These are phyloP conservation scores for Verticillium nonalfalfae DNA, from an alignment of 2,329 filamentous ascomycete species.

Conservation along the genomic window DNA sequence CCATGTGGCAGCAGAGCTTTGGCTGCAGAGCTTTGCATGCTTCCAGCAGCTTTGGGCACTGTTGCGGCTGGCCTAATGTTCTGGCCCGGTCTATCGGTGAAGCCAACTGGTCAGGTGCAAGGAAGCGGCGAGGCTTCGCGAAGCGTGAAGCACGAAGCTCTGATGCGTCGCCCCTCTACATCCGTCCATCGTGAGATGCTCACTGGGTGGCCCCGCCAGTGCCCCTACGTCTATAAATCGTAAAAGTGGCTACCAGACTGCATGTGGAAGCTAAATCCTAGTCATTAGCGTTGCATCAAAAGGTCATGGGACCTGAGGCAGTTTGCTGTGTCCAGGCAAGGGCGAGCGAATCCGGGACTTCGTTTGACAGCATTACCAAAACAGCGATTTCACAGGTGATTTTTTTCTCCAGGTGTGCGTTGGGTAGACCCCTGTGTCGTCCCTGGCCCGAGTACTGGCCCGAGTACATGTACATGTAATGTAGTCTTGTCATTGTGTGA, in stretches of 20 bases:
- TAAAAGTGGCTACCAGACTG: conserved; percentile 4
- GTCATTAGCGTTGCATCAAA: conserved; percentile 11
- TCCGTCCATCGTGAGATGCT: neutral
- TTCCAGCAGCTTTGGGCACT: neutral
- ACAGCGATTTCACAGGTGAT: conserved; percentile 1
- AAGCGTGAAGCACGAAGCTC: neutral
- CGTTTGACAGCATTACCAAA: neutral
- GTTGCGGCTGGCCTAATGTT: neutral
- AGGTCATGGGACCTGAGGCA: conserved; percentile 12
- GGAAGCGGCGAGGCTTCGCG: neutral
- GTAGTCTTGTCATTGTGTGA: neutral
- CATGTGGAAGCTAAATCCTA: conserved; percentile 12
- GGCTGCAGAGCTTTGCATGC: neutral
- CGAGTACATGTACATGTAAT: too few relatives aligned
- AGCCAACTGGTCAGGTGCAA: neutral
- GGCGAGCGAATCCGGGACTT: conserved; percentile 8
- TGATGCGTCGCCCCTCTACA: neutral
- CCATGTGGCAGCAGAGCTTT: neutral
- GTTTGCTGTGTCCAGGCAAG: conserved; percentile 12
- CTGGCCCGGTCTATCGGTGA: neutral
- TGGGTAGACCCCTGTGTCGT: neutral
- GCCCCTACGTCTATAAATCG: neutral
- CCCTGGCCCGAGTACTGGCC: neutral
- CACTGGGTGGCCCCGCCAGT: neutral
- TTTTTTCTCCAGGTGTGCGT: neutral